Conservation (phyloP, 768 basidiomycete species). For the Pisolithus orientalis region DNA sequence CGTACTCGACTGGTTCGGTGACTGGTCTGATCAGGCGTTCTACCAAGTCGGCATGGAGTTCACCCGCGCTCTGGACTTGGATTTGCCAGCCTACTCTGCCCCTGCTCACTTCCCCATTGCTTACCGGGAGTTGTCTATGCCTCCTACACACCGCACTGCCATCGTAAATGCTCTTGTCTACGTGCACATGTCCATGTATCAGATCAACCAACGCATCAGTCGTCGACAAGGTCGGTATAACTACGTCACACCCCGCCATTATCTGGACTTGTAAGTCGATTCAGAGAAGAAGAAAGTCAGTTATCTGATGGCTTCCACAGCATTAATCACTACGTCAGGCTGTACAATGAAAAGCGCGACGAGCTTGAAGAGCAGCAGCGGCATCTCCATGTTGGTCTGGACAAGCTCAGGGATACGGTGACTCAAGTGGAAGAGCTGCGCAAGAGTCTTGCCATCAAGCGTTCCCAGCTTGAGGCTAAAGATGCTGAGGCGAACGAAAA, state of each 20-base stretch:
- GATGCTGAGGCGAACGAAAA: slow-evolving; percentile 95
- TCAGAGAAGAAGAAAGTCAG: background rate
- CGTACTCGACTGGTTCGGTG: slow-evolving; percentile 98
- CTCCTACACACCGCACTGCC: slow-evolving; percentile 86
- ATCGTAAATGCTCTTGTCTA: slow-evolving; percentile 91
- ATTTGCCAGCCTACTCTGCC: slow-evolving; percentile 73
- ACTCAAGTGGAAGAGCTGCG: slow-evolving; percentile 95
- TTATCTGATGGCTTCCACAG: slow-evolving; percentile 34
- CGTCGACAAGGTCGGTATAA: slow-evolving; percentile 94
- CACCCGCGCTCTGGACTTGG: slow-evolving; percentile 89
- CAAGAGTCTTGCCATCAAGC: slow-evolving; percentile 91
- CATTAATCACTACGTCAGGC: slow-evolving; percentile 93
- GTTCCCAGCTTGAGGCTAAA: slow-evolving; percentile 88
- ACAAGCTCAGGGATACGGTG: slow-evolving; percentile 93
- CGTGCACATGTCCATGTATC: slow-evolving; percentile 85
- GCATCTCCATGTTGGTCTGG: slow-evolving; percentile 95
- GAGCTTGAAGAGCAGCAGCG: slow-evolving; percentile 98
- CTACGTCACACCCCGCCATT: slow-evolving; percentile 95
- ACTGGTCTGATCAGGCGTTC: slow-evolving; percentile 98
- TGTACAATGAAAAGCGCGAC: slow-evolving; percentile 94
- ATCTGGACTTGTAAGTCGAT: slow-evolving; percentile 88
- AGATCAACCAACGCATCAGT: slow-evolving; percentile 83
- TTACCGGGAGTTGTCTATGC: slow-evolving; percentile 76
- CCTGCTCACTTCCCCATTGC: slow-evolving; percentile 84
- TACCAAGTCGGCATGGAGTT: slow-evolving; percentile 98